Evolutionary conservation across 1,284 basidiomycete species (phyloP), one percentile per base, ranked within the genome.

Genomic region (Trichosporon ovoides): DNA sequence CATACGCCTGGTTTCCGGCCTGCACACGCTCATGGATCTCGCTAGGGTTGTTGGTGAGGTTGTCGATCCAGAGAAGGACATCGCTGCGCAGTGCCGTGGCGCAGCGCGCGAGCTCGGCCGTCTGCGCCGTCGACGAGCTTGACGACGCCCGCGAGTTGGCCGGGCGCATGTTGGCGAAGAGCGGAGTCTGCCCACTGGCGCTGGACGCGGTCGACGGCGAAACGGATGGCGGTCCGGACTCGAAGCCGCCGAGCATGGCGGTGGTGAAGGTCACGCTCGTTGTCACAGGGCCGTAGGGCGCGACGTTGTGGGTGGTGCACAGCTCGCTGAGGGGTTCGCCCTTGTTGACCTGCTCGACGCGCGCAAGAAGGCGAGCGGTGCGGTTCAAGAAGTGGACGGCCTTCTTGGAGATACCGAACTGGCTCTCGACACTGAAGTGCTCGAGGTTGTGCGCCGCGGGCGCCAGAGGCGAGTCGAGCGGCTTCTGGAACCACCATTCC

Each of bases 401-500:
- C 38, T 69, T 66, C 43, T 70, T 68, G n/a, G 70, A 71, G 69
- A 77, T 78, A 58, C 81, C 82, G 66, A 81, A 80, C 57, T 80
- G 78, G 66, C 77, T 80, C 68, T 83, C 82, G 28, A 81, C 78
- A 58, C 77, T 73, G 74, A 79, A 65, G 63, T 72, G 64, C 68
- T 77, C 72, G 71, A 78, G 71, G 59, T 74, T 69, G 37, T 56
- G 59, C 63, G 70, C 68, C 53, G 55, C 58, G 48, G 58, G 72
- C 20, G 40, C 16, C 24, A 48, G 9, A 16, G 43, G 43, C 24
- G 24, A 31, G 24, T 28, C 28, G 24, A 31, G 14, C 6, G 43
- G 43, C 67, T 55, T 35, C 55, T 56, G 46, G 24, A 67, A 80
- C 80, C 80, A 81, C 79, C 80, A 82, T 46, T 65, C 73, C 3